Conservation (phyloP, 2,329 filamentous ascomycete genomes). For the Scorias spongiosa region DNA sequence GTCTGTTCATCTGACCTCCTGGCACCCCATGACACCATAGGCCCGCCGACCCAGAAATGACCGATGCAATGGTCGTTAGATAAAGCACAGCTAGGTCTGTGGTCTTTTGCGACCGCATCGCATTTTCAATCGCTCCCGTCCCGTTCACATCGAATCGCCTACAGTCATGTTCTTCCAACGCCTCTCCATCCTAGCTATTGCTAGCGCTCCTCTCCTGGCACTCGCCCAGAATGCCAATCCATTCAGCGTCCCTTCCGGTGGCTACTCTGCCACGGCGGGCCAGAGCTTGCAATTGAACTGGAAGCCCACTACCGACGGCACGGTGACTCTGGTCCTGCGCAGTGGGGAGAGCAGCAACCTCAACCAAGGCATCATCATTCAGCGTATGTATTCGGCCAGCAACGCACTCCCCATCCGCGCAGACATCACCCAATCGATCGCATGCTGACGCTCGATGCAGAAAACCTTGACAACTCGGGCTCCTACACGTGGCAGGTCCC, state of each 20-base stretch:
- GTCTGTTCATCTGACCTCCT: no score
- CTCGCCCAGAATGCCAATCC: conserved; percentile 26
- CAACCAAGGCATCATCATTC: conserved; percentile 25
- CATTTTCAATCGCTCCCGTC: no score
- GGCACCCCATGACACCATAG: no score
- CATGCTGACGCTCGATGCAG: conserved; percentile 15
- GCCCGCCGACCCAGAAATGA: no score
- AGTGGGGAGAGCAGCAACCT: conserved; percentile 25
- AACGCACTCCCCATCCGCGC: not conserved
- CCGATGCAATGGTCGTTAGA: no score
- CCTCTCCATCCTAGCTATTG: conserved; percentile 27
- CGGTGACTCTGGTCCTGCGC: conserved; percentile 35
- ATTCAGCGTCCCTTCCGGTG: conserved; percentile 31
- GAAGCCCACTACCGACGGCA: conserved; percentile 33
- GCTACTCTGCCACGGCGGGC: conserved; percentile 32
- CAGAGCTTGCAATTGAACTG: conserved; percentile 32
- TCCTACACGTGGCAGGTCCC: conserved; percentile 34
- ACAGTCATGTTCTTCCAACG: conserved; percentile 29
- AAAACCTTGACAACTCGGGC: conserved; percentile 32
- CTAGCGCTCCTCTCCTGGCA: conserved; percentile 27
- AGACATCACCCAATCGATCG: not conserved
- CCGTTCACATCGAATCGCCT: no score
- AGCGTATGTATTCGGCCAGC: conserved; percentile 22
- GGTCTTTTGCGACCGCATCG: no score
- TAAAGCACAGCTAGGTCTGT: no score